Evolutionary conservation across 2,329 filamentous ascomycete species (phyloP), one percentile per base, ranked within the genome.

Genomic region (Albophoma yamanashiensis): DNA sequence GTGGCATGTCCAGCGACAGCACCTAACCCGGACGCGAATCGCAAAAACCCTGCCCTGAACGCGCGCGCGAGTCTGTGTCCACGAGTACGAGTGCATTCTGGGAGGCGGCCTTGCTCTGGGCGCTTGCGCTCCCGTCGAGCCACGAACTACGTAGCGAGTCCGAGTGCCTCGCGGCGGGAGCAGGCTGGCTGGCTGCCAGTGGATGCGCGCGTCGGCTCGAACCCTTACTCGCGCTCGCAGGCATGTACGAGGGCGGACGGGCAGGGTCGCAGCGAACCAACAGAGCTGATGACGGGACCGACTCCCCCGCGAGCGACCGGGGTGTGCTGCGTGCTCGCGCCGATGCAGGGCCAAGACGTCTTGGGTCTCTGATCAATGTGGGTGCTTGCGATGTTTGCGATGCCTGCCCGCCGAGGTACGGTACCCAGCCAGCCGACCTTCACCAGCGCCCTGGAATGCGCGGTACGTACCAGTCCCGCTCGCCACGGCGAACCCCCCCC

Each of bases 251-350:
- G 34, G 4, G 11, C 11, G 42, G 20, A 22, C n/a, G 42, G 17
- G n/a, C 42, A 47, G 20, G 43, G 12, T 27, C 22, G 43, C 43
- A 47, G 43, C 25, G 11, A 50, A 50, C 42, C 55, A 39, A 31
- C 55, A 15, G n/a, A 40, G 36, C 55, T 38, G 38, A 38, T 27
- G 36, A 42, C 45, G 60, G 60, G 57, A 45, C 60, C 60, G 57
- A 58, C 55, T 58, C 36, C 60, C 57, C 58, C 60, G 55, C 58
- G 55, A 56, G 55, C 55, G 58, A 47, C 58, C 47, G 59, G 60
- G 60, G 55, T 39, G 22, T 15, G 34, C 43, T 56, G 60, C 58
- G 57, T 38, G 36, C 42, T 59, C 59, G 57, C 57, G 45, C 61
- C 57, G 47, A 43, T 57, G 58, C 34, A 34, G 47, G 27, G 57